phyloP scores from a whole-genome alignment of 2,329 filamentous ascomycete species.

The Verticillium klebahnii region DNA sequence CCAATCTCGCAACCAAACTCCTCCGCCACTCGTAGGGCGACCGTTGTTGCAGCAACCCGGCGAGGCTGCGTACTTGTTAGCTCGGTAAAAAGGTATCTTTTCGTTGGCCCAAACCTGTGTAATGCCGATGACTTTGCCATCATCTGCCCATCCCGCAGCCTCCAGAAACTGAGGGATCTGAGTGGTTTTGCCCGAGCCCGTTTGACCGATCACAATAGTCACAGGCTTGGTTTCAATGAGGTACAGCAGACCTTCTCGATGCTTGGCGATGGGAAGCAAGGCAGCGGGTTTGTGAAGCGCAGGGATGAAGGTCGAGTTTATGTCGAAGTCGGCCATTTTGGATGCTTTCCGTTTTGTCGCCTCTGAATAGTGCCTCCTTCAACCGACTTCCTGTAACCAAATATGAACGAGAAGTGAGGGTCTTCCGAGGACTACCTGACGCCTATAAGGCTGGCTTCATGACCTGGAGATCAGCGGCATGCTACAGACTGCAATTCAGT shows the following conservation, averaged over 20 bases:
- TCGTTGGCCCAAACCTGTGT: conserved; percentile 66
- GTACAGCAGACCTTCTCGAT: conserved; percentile 76
- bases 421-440: background rate
- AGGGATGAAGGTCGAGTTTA: conserved; percentile 63
- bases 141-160: conserved; percentile 79
- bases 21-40: conserved; percentile 83
- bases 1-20: conserved; percentile 83
- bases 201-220: conserved; percentile 88
- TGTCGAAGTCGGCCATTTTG: conserved; percentile 51
- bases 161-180: conserved; percentile 92
- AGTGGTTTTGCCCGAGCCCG: conserved; percentile 92
- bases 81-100: background rate
- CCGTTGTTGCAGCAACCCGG: conserved; percentile 84
- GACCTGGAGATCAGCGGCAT: background rate
- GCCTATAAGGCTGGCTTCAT: background rate
- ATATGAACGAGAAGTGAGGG: background rate
- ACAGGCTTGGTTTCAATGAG: conserved; percentile 79
- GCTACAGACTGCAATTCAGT: background rate
- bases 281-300: conserved; percentile 81
- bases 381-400: background rate
- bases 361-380: no score
- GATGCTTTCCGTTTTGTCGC: background rate
- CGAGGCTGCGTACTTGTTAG: conserved; percentile 58
- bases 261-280: conserved; percentile 80
- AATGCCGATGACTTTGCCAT: conserved; percentile 79